Base-by-base conservation (phyloP, 345 rosid species). In the Microcos paniculata region DNA sequence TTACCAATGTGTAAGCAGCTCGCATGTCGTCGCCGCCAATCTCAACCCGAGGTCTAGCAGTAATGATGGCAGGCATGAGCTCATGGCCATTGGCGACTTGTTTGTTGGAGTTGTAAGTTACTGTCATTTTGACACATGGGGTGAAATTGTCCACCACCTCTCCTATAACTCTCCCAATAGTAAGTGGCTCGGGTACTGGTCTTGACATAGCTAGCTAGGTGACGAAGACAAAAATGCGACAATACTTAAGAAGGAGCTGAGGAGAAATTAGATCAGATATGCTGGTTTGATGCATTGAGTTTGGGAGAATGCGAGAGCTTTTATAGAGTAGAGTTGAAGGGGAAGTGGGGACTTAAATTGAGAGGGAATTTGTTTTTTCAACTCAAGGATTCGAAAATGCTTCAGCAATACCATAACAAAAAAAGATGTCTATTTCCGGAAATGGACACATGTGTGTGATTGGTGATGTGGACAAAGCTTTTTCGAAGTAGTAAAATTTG, bases 11-110 rank as follows among this genome's bases (percentile, higher is more conserved):
- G 76, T 87, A 95, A 80, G 92, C 86, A 74, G 87, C 74, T 81
- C 98, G 85, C 86, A 93, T 81, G 83, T 93, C 94, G 1, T 85
- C 84, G 1, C 99, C 98, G 8, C 93, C 92, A 57, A 94, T 83
- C 68, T 90, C 94, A 18, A 89, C 95, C 0, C 91, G 86, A 51
- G 98, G 97, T 68, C 70, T 87, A 42, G 81, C 28, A 45, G 79
- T 4, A 77, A 94, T 70, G 72, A 84, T 70, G 71, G 87, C 62
- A 77, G 97, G 98, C 82, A 75, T 79, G 48, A 92, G 83, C 84
- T 94, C 97, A 52, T 82, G 87, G 62, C 95, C 97, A 70, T 94
- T 94, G 8, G 85, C 78, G 21, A 94, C 98, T 70, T 83, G 82
- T 79, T 86, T 85, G 84, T 88, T 84, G 61, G 93, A 68, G 79